A percentile compares a stretch with the other conserved stretches of the same genome.
Evolutionary conservation across 805 yeast genomes (phyloP).

Genomic region (Wickerhamiella allomyrinae): DNA sequence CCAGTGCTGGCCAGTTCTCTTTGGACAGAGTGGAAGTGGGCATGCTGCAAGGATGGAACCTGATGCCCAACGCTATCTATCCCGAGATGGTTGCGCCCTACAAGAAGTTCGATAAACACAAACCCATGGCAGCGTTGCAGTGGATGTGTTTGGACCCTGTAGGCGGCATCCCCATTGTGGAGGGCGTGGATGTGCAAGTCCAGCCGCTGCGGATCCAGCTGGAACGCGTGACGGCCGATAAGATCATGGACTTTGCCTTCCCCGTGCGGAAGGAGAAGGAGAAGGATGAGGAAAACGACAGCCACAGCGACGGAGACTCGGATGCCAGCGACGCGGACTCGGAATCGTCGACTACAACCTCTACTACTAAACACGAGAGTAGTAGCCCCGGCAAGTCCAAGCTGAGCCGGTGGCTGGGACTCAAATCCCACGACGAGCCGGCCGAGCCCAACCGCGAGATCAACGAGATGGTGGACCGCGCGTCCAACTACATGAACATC

Average conservation of each 20-base stretch:
- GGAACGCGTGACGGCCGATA: slow-evolving; percentile 55
- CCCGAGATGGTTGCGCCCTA: slow-evolving; percentile 58
- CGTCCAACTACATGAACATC: slow-evolving; percentile 59
- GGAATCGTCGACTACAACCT: slow-evolving; percentile 4
- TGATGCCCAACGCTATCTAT: slow-evolving; percentile 41
- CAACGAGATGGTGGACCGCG: slow-evolving; percentile 57
- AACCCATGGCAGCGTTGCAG: slow-evolving; percentile 25
- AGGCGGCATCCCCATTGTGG: slow-evolving; percentile 81
- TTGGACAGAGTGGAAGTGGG: slow-evolving; percentile 43
- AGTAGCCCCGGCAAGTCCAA: not conserved
- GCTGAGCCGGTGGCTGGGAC: not conserved
- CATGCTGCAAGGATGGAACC: slow-evolving; percentile 55
- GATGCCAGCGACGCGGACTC: slow-evolving; percentile 1
- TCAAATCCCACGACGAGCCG: not conserved
- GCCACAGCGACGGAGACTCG: slow-evolving; percentile 6
- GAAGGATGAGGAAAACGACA: slow-evolving; percentile 9
- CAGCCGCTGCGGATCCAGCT: slow-evolving; percentile 58
- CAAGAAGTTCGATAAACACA: slow-evolving; percentile 12
- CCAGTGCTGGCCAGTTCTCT: slow-evolving; percentile 52
- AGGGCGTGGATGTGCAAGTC: slow-evolving; percentile 42
- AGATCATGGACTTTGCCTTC: slow-evolving; percentile 53
- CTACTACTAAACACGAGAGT: not conserved
- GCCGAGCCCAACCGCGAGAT: slow-evolving; percentile 24
- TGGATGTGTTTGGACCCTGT: slow-evolving; percentile 82
- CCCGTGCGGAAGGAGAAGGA: slow-evolving; percentile 30